A percentile compares a stretch with the other conserved stretches of the same genome.
These are phyloP conservation scores for Heritiera fomes DNA, from an alignment of 345 rosid genomes.

Conservation along the genomic window DNA sequence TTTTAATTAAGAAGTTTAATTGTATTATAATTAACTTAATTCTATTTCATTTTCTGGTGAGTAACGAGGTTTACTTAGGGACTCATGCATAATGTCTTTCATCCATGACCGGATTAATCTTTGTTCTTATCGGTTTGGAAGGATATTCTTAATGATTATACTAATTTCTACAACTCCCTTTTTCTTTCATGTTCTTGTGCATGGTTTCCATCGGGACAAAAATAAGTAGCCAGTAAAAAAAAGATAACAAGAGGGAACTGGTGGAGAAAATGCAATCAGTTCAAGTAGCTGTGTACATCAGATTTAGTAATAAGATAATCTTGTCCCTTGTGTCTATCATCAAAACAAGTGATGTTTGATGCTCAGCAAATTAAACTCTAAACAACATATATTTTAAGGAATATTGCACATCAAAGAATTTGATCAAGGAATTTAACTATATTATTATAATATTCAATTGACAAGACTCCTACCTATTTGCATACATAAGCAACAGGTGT, in stretches of 20 bases:
- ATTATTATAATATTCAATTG: slow-evolving; percentile 5
- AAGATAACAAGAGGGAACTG: background rate
- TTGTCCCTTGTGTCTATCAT: background rate
- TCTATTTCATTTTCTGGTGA: slow-evolving; percentile 19
- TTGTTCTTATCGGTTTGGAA: slow-evolving; percentile 18
- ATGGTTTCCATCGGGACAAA: slow-evolving; percentile 1
- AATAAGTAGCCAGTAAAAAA: background rate
- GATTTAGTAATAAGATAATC: background rate
- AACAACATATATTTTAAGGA: background rate
- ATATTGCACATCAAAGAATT: slow-evolving; percentile 16
- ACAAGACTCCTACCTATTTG: background rate
- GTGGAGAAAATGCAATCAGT: background rate
- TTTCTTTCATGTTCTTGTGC: background rate
- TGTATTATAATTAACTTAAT: background rate
- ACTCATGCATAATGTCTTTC: background rate
- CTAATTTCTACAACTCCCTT: background rate
- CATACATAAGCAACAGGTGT: background rate
- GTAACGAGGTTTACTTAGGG: slow-evolving; percentile 16
- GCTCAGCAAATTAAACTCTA: background rate
- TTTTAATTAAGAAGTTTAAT: background rate
- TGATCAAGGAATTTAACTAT: background rate
- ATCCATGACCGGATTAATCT: slow-evolving; percentile 1
- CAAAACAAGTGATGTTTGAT: background rate
- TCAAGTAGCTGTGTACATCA: background rate
- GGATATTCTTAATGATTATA: slow-evolving; percentile 19